Conservation (phyloP, 352 stramenopile genomes). For the Peronosclerospora sorghi region DNA sequence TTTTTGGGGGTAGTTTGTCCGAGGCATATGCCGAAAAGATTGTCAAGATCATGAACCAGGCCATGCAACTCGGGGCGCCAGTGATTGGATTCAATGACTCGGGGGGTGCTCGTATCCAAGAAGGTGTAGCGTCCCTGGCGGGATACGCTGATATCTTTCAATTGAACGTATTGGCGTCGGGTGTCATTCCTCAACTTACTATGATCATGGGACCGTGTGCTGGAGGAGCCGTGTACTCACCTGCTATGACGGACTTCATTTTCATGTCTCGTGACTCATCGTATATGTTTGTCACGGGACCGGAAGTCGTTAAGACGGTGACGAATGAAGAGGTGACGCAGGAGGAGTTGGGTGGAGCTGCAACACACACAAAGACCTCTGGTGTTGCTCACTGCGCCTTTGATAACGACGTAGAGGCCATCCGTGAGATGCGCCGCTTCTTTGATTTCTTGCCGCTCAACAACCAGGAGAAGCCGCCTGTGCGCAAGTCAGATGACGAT, state of each 20-base stretch:
- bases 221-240: slow-evolving; percentile 90
- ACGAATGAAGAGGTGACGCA: slow-evolving; percentile 95
- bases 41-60: slow-evolving; percentile 98
- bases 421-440: slow-evolving; percentile 90
- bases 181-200: slow-evolving; percentile 93
- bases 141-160: slow-evolving; percentile 99
- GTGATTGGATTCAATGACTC: slow-evolving; percentile 98
- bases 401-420: slow-evolving; percentile 93
- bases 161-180: slow-evolving; percentile 92
- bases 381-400: slow-evolving; percentile 93
- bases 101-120: slow-evolving; percentile 95
- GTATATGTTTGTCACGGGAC: slow-evolving; percentile 99
- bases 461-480: slow-evolving; percentile 81
- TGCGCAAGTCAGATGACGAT: slow-evolving; percentile 78
- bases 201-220: slow-evolving; percentile 98
- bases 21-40: slow-evolving; percentile 98
- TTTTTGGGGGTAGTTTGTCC: slow-evolving; percentile 93
- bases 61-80: slow-evolving; percentile 89
- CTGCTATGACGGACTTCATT: slow-evolving; percentile 98
- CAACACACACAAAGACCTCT: slow-evolving; percentile 91
- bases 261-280: slow-evolving; percentile 96
- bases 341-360: slow-evolving; percentile 89
- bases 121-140: slow-evolving; percentile 93
- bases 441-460: slow-evolving; percentile 94
- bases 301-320: slow-evolving; percentile 97